These are phyloP conservation scores for Fusarium pilosicola DNA, from an alignment of 2,329 filamentous ascomycete genomes.

Conservation along the genomic window DNA sequence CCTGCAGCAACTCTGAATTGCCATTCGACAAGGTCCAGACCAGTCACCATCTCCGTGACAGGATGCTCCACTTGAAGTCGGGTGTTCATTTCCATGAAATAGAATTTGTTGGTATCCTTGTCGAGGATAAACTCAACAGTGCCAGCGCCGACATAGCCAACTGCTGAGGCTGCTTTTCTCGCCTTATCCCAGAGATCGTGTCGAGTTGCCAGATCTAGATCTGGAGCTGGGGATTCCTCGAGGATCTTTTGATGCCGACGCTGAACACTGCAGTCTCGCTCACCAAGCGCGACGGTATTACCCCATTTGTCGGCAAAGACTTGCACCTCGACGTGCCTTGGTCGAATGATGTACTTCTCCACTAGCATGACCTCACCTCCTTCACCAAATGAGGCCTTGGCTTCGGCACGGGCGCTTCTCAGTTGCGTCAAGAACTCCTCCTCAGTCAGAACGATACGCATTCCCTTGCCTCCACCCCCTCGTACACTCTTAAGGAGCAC, in stretches of 20 bases:
- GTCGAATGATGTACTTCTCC: slow-evolving; percentile 82
- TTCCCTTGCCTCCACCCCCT: slow-evolving; percentile 85
- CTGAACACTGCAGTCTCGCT: slow-evolving; percentile 89
- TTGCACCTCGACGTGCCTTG: slow-evolving; percentile 89
- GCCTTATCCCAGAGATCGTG: slow-evolving; percentile 74
- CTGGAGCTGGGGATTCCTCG: slow-evolving; percentile 86
- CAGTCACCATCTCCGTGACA: slow-evolving; percentile 79
- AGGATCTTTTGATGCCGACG: slow-evolving; percentile 90
- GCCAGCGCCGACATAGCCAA: slow-evolving; percentile 88
- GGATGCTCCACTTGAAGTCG: slow-evolving; percentile 96
- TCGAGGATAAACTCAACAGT: slow-evolving; percentile 94
- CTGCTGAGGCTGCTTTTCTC: slow-evolving; percentile 73
- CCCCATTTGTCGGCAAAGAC: slow-evolving; percentile 86
- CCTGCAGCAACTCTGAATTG: slow-evolving; percentile 81
- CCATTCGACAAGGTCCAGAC: slow-evolving; percentile 88
- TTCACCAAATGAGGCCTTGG: slow-evolving; percentile 82
- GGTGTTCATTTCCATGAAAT: slow-evolving; percentile 86
- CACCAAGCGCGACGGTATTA: slow-evolving; percentile 83
- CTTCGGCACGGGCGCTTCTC: slow-evolving; percentile 78
- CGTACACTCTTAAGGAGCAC: slow-evolving; percentile 83
- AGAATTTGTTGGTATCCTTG: slow-evolving; percentile 82
- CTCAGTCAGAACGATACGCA: slow-evolving; percentile 76
- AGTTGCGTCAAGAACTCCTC: slow-evolving; percentile 77
- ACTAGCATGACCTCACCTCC: slow-evolving; percentile 83
- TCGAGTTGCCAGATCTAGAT: slow-evolving; percentile 66